These are phyloP conservation scores for Suillus occidentalis DNA, from an alignment of 768 basidiomycete genomes.

Conservation along the genomic window DNA sequence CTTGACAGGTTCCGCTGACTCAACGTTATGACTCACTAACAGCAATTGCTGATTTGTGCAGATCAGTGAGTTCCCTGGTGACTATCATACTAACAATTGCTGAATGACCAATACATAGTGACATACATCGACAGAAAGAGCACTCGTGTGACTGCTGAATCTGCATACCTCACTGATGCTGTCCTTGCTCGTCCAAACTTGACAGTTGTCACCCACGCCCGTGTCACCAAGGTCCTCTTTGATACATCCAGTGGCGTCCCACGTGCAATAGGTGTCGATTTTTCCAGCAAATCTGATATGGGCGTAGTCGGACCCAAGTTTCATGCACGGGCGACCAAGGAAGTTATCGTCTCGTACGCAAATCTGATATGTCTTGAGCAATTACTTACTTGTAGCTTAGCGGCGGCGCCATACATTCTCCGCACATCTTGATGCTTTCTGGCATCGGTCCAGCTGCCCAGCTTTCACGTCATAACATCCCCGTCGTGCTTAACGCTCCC, in stretches of 20 bases:
- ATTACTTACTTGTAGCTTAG: not conserved
- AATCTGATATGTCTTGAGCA: slow-evolving; percentile 41
- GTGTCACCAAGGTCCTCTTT: slow-evolving; percentile 13
- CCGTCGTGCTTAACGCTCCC: slow-evolving; percentile 58
- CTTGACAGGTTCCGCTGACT: not conserved
- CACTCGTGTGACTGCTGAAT: slow-evolving; percentile 21
- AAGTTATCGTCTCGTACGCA: slow-evolving; percentile 38
- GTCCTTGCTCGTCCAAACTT: slow-evolving; percentile 22
- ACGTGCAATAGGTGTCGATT: slow-evolving; percentile 9
- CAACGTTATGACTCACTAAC: not conserved
- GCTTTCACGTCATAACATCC: slow-evolving; percentile 48
- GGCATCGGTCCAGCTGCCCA: slow-evolving; percentile 66
- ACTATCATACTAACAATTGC: not conserved
- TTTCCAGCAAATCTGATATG: not conserved
- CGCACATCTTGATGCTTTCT: slow-evolving; percentile 62
- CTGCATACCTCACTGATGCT: slow-evolving; percentile 22
- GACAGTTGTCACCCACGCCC: slow-evolving; percentile 13
- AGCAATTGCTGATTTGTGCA: not conserved
- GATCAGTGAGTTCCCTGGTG: slow-evolving; percentile 1
- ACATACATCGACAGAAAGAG: slow-evolving; percentile 18
- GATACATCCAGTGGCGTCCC: not conserved
- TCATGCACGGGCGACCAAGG: slow-evolving; percentile 45
- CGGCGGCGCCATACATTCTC: slow-evolving; percentile 55
- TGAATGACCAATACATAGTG: not conserved
- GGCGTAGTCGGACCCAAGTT: slow-evolving; percentile 33